Base-by-base conservation (phyloP, 768 basidiomycete species). In the Melanogaster broomeanus region DNA sequence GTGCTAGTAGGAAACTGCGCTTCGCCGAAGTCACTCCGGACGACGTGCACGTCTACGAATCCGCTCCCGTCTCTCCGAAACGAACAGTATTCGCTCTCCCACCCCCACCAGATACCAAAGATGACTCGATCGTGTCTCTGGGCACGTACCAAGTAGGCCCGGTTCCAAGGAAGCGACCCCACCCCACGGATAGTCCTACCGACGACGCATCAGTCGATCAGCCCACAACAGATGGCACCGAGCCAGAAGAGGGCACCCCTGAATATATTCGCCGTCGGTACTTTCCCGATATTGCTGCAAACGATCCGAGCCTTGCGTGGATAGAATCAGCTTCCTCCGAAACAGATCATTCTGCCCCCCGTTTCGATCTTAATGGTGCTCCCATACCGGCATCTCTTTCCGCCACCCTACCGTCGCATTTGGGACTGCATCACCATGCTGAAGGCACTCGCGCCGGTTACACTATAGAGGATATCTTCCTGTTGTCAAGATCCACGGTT, bases 341-440 rank as follows among this genome's bases (percentile, higher is more conserved):
- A 3, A 22, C 42, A 7, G 10, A 64, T 70, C 4, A 59, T 62
- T 44, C 60, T 62, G 13, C 74, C 72, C 34, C 80, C 79, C 55
- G 80, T 80, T 96, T 93, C 62, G 89, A 95, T 66, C 79, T 95
- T 2, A 75, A 79, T 1, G 93, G 93, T 7, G 74, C 70, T 10
- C 80, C 82, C 0, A 85, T 96, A n/a, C 75, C 89, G 1, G 52
- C 72, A 0, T 62, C 74, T 3, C 60, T 84, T 3, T 80, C 82
- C 3, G 66, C 75, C 0, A 75, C 74, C 1, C 74, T 96, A 3
- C 93, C 93, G 2, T 87, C 90, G 0, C 86, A 93, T 70, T 78
- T 93, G 6, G 94, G 94, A 4, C 74, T 96, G 3, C 93, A 98
- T 68, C 94, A 97, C 63, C 94, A 96, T 63, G 87, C 93, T 0